Base-by-base conservation (phyloP, 2,329 filamentous ascomycete genomes). In the Colletotrichum eremochloae region DNA sequence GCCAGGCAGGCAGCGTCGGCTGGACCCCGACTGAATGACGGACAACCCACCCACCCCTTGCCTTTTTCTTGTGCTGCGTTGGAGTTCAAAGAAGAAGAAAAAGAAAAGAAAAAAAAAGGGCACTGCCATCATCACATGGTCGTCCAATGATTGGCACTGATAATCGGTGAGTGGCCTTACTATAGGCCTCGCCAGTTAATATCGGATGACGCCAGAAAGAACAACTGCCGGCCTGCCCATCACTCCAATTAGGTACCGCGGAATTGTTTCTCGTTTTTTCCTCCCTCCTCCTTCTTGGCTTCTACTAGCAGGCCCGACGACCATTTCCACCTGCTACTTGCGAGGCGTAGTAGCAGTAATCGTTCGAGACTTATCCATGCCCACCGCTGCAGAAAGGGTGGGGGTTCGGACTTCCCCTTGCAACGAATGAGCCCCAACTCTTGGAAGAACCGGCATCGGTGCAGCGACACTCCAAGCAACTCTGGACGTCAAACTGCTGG, bases 221-320 rank as follows among this genome's bases (percentile, higher is more conserved):
- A 36, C 66, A 72, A 70, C 60, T 72, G 66, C 69, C 69, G 69
- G 50, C 56, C 36, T 42, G 38, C 67, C 69, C 66, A 57, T 8
- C 46, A 40, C 20, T 8, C 50, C 50, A 8, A 31, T 24, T 18
- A 6, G 9, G 5, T 52, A 29, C 48, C 48, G 14, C 15, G 24
- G 12, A 8, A 33, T 31, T 14, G 29, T 52, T 52, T 31, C 44
- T 5, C 29, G 29, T 52, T 14, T 24, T 8, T 7, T 36, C 33
- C 33, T 8, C 33, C 33, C 33, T 8, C 33, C 42, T 15, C 42
- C 42, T 20, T 15, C 4, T 11, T 20, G 24, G 24, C 5, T 48
- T 50, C 11, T 33, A 33, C 24, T 24, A 24, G 24, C 12, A 24
- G 4, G 18, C 6, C 15, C 14, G 24, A 31, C 31, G 57, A 63